A percentile compares a stretch with the other conserved stretches of the same genome.
Conservation (phyloP, 129 eudicot species). For the Saussurea involucrata region DNA sequence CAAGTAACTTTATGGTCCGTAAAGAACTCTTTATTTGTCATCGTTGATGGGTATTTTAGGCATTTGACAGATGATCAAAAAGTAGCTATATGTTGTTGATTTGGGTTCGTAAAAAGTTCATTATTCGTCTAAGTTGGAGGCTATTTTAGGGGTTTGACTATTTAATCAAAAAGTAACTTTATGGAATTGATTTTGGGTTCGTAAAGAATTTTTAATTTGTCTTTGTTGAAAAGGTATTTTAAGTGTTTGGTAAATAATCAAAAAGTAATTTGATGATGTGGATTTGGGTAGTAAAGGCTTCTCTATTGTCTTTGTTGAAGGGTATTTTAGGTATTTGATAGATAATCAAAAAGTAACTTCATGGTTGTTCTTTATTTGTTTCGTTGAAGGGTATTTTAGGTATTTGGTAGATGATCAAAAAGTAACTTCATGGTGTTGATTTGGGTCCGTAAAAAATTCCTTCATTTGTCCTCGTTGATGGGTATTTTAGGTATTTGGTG, state of each 20-base stretch:
- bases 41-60: constrained; percentile 10
- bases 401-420: neutral
- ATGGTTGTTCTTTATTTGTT: neutral
- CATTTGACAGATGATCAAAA: neutral
- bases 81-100: neutral
- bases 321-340: neutral
- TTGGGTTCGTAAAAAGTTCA: neutral
- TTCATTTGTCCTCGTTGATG: neutral
- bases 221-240: neutral
- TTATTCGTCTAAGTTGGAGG: neutral
- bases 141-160: neutral
- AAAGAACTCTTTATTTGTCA: neutral
- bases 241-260: neutral
- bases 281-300: neutral
- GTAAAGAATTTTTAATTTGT: neutral
- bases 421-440: neutral
- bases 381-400: neutral
- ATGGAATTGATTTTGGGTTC: neutral
- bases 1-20: neutral
- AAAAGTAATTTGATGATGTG: neutral
- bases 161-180: neutral
- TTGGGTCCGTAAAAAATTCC: neutral
- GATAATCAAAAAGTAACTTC: neutral
- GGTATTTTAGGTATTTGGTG: neutral
- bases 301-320: neutral